Conservation (phyloP, 2,329 filamentous ascomycete species). For the Colletotrichum tropicicola region DNA sequence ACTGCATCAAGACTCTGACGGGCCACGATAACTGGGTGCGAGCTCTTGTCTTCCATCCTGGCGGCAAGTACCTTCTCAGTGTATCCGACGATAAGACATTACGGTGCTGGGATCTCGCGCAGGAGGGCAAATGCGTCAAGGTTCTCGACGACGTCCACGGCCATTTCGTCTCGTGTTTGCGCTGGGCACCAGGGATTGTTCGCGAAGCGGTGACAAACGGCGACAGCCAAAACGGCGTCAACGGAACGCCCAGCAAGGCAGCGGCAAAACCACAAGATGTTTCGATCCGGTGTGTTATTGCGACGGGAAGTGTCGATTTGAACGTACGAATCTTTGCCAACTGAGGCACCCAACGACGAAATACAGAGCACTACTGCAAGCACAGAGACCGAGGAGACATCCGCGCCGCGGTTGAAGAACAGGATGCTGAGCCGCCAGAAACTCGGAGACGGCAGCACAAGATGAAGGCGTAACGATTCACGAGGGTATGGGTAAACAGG, state of each 20-base stretch:
- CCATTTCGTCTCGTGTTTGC: slow-evolving; percentile 85
- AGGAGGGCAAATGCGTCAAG: slow-evolving; percentile 91
- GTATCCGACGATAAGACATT: slow-evolving; percentile 92
- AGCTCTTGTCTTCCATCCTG: slow-evolving; percentile 86
- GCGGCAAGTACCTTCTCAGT: slow-evolving; percentile 88
- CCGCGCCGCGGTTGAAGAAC: background rate
- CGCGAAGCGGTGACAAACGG: slow-evolving; percentile 61
- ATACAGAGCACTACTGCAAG: background rate
- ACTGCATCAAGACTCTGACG: slow-evolving; percentile 81
- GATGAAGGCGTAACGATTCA: slow-evolving; percentile 28
- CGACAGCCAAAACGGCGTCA: slow-evolving; percentile 50
- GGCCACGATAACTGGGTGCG: slow-evolving; percentile 97
- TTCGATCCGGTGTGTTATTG: slow-evolving; percentile 84
- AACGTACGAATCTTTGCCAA: slow-evolving; percentile 82
- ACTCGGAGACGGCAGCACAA: background rate
- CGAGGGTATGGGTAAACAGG: slow-evolving; percentile 23
- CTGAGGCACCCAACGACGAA: slow-evolving; percentile 35
- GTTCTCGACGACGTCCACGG: slow-evolving; percentile 79
- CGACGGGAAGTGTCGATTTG: slow-evolving; percentile 85
- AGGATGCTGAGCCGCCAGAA: background rate
- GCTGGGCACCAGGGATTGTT: slow-evolving; percentile 84
- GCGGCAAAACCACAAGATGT: slow-evolving; percentile 53
- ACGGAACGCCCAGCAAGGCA: slow-evolving; percentile 59
- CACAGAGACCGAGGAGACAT: background rate
- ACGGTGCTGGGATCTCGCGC: slow-evolving; percentile 90